Evolutionary conservation across 768 basidiomycete species (phyloP), one percentile per base, ranked within the genome.

Genomic region (Mycena galericulata): DNA sequence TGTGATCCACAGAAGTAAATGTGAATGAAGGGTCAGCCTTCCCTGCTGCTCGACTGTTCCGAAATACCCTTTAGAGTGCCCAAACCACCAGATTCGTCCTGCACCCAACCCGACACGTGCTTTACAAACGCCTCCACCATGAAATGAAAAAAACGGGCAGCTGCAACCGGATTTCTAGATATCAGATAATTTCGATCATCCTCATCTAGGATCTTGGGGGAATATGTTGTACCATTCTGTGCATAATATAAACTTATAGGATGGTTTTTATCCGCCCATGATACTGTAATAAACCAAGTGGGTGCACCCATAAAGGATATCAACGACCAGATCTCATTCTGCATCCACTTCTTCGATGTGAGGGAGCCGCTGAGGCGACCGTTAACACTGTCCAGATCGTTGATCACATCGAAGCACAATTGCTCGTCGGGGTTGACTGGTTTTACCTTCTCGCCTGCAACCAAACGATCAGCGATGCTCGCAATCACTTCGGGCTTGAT

Each of bases 241-340:
- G 79, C 76, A 76, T 70, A 80, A 56, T 81, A 81, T 7, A 82
- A 22, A 24, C 75, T 76, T 6, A 82, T 63, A 0, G 79, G 80
- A 72, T 79, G 74, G 27, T 71, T 68, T 0, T 66, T 49, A 69
- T 82, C 79, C n/a, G 74, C 76, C 11, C 78, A 79, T 4, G 80
- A 75, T 22, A 81, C 50, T 18, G 80, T 82, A 1, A 81, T 74
- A 67, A 76, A 82, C 79, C 80, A 81, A 1, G 71, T 71, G 15
- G 79, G 79, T 9, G 78, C 76, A 20, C 77, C 75, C 15, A 43
- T 27, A 20, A 58, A 56, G 27, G 67, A 58, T 27, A 76, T 72
- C 1, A 78, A 22, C 10, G 78, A 78, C 78, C 78, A 79, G 1
- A 79, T 75, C 53, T 82, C 79, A 72, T 75, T 78, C 20, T 72